Evolutionary conservation across 805 yeast species (phyloP).

Genomic region (Kluyveromyces siamensis): DNA sequence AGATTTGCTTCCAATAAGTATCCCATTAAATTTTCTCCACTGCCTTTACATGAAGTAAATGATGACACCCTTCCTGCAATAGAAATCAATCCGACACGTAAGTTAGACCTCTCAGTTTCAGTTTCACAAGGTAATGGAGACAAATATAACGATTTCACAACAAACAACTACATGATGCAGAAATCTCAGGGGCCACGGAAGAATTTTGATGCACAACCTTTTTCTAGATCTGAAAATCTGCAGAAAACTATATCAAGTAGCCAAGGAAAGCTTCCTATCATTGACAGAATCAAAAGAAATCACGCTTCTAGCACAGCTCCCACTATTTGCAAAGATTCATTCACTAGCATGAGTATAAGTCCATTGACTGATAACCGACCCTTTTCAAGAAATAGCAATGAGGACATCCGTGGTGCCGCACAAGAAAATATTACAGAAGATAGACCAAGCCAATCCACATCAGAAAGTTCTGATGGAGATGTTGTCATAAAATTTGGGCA

Average conservation of each 20-base stretch:
- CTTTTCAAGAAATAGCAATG: not conserved
- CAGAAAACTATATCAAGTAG: not conserved
- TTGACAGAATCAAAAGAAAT: not conserved
- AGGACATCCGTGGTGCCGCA: not conserved
- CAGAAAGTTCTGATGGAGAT: not conserved
- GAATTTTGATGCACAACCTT: not conserved
- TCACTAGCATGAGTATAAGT: not conserved
- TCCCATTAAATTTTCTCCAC: conserved; percentile 1
- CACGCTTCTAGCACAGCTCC: not conserved
- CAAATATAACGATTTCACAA: conserved; percentile 4
- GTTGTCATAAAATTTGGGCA: conserved; percentile 1
- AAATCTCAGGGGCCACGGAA: not conserved
- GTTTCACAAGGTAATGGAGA: conserved; percentile 2
- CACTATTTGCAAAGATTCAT: not conserved
- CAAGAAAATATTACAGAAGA: not conserved
- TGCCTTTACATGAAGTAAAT: conserved; percentile 3
- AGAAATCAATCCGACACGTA: conserved; percentile 3
- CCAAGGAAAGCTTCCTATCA: not conserved
- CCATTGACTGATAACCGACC: not conserved
- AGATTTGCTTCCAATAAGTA: conserved; percentile 9
- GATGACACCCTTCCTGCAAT: not conserved
- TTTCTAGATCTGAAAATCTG: not conserved
- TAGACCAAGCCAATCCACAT: not conserved
- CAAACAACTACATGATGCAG: conserved; percentile 4
- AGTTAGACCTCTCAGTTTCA: conserved; percentile 6